These are phyloP conservation scores for Cercospora sojina DNA, from an alignment of 2,329 filamentous ascomycete genomes.

Conservation along the genomic window DNA sequence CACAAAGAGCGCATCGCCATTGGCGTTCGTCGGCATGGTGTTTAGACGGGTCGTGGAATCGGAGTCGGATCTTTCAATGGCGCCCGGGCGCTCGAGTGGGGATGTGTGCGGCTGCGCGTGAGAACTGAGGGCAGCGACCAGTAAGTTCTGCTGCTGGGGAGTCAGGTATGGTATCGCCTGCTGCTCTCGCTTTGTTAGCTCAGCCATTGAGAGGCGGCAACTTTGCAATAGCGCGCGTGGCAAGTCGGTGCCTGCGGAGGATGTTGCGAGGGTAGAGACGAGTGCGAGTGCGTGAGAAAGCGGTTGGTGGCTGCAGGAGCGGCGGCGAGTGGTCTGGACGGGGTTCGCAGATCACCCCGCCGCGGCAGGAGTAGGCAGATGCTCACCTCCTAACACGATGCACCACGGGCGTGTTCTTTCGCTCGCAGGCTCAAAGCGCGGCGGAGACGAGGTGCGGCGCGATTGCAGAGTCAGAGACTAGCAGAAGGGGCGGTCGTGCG, in stretches of 20 bases:
- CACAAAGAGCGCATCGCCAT: conserved; percentile 30
- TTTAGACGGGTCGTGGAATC: conserved; percentile 15
- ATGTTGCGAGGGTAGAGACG: neutral
- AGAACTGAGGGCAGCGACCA: conserved; percentile 50
- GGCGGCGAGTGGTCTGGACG: neutral
- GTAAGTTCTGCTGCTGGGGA: conserved; percentile 45
- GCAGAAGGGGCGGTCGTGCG: neutral
- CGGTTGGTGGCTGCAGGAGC: conserved; percentile 3
- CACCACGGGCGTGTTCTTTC: neutral
- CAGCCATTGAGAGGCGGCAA: conserved; percentile 18
- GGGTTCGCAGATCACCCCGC: neutral
- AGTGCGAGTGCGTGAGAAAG: neutral
- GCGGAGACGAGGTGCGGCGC: neutral
- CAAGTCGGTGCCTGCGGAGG: neutral
- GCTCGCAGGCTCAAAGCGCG: neutral
- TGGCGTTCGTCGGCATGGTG: conserved; percentile 28
- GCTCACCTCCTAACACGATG: neutral
- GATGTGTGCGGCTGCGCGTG: conserved; percentile 34
- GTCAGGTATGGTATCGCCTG: conserved; percentile 46
- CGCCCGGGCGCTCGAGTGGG: conserved; percentile 1
- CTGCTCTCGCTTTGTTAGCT: conserved; percentile 23
- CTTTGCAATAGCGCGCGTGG: neutral
- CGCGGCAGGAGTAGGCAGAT: neutral
- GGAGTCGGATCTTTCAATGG: conserved; percentile 14
- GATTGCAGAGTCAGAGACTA: neutral